phyloP scores from a whole-genome alignment of 179 eudicot species.

The Vitellaria paradoxa region DNA sequence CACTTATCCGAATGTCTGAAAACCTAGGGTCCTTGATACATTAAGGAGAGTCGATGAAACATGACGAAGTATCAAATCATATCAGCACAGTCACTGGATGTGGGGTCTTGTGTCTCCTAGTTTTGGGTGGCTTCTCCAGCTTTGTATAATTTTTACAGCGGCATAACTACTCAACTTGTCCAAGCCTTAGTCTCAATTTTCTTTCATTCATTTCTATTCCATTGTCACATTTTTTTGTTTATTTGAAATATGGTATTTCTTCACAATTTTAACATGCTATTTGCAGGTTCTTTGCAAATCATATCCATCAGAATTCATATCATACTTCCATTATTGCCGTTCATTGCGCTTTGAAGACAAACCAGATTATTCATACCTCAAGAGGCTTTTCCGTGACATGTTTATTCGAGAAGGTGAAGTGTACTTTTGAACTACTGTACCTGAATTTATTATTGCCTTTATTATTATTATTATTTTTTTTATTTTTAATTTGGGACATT shows the following conservation, averaged over 20 bases:
- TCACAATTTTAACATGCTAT: neutral
- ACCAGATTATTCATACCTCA: slow-evolving; percentile 58
- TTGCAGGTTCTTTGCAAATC: slow-evolving; percentile 50
- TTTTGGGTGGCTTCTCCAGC: neutral
- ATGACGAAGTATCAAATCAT: neutral
- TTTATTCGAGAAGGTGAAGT: slow-evolving; percentile 53
- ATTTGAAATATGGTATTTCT: neutral
- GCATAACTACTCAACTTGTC: neutral
- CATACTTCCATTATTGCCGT: slow-evolving; percentile 56
- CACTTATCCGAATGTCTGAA: no score
- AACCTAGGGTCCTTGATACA: no score
- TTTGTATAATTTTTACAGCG: neutral
- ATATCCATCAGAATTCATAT: slow-evolving; percentile 51
- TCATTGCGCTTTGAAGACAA: slow-evolving; percentile 57
- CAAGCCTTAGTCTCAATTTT: no score
- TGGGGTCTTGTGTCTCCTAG: neutral
- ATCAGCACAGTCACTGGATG: neutral
- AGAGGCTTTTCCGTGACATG: slow-evolving; percentile 55
- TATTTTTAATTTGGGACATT: neutral
- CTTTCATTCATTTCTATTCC: no score
- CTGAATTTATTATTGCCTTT: neutral
- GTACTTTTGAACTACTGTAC: neutral
- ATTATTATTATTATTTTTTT: neutral
- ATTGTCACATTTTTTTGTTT: neutral
- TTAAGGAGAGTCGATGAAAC: no score